Conservation (phyloP, 306 rosid genomes). For the Cyamopsis tetragonoloba region DNA sequence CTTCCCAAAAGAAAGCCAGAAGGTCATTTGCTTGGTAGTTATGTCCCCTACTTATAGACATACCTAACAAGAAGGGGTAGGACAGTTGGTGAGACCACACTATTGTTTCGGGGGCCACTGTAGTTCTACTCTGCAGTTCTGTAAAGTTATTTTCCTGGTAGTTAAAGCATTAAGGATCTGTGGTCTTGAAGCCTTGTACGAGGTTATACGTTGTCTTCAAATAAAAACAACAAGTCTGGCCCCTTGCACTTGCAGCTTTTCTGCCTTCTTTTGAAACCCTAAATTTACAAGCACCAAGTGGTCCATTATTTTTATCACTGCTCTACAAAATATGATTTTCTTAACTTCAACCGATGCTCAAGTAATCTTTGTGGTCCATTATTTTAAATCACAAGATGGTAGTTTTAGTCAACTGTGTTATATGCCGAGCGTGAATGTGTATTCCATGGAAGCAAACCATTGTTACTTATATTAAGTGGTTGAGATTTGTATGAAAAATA, state of each 20-base stretch:
- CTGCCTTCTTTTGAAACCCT: neutral
- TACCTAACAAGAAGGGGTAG: neutral
- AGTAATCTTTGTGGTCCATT: neutral
- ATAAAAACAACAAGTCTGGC: neutral
- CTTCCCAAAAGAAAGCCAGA: neutral
- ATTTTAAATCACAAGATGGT: too few relatives aligned
- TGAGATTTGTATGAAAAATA: too few relatives aligned
- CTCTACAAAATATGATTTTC: neutral
- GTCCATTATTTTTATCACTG: neutral
- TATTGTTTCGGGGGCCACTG: neutral
- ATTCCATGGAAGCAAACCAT: too few relatives aligned
- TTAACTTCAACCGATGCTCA: neutral
- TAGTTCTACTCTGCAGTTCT: neutral
- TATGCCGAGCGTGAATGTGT: too few relatives aligned
- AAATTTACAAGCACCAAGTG: neutral
- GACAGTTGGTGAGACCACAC: neutral
- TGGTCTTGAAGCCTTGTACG: neutral
- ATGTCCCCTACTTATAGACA: neutral
- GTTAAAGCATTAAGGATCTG: neutral
- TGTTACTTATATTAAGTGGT: too few relatives aligned
- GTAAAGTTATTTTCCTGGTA: neutral
- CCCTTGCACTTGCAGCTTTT: neutral
- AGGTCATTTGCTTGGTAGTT: slow-evolving; percentile 15
- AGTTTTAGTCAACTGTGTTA: too few relatives aligned
- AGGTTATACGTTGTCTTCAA: neutral